Percentiles rank a stretch among this genome's conserved stretches.
Evolutionary conservation across 2,329 filamentous ascomycete species (phyloP).

Genomic region (Fusarium siculi): DNA sequence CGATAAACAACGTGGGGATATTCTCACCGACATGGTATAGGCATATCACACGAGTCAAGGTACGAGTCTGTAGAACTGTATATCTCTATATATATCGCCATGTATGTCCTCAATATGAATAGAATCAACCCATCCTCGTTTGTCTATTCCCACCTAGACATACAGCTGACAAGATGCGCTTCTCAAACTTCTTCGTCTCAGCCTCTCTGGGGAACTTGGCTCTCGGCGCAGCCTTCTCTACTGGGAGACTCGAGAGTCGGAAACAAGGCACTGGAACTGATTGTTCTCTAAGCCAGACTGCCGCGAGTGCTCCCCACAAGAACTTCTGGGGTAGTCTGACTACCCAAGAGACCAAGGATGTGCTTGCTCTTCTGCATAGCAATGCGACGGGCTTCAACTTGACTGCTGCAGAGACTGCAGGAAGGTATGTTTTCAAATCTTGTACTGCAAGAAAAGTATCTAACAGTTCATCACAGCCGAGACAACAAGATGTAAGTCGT

Average conservation of each 20-base stretch:
- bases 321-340: constrained; percentile 9
- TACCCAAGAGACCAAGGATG: background rate
- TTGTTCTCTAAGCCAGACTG: background rate
- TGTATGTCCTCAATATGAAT: background rate
- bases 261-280: background rate
- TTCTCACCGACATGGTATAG: no score
- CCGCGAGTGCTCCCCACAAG: background rate
- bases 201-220: background rate
- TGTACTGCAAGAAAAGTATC: background rate
- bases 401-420: background rate
- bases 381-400: background rate
- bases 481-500: background rate
- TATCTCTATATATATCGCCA: background rate
- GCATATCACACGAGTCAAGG: background rate
- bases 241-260: background rate
- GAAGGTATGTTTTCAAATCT: background rate
- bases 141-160: background rate
- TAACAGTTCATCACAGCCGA: background rate
- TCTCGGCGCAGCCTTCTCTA: background rate
- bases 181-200: background rate
- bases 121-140: background rate
- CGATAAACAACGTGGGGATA: background rate
- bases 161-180: background rate
- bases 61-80: background rate
- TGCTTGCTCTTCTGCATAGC: background rate